phyloP scores from a whole-genome alignment of 257 asterid genomes.

The Capsicum rhomboideum region DNA sequence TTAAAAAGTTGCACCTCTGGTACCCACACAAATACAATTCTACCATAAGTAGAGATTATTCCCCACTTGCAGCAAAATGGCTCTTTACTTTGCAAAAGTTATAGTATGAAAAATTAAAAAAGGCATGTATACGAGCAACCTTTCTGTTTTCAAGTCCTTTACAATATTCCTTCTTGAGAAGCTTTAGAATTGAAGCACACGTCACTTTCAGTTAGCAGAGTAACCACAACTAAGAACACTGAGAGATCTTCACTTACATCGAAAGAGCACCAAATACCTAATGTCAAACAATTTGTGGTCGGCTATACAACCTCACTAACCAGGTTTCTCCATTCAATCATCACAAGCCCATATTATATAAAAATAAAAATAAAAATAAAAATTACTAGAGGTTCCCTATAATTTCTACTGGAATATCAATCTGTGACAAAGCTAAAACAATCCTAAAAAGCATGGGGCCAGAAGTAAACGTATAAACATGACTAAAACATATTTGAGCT shows the following conservation, averaged over 20 bases:
- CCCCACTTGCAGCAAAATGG: neutral
- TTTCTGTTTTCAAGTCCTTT: neutral
- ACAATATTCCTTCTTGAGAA: neutral
- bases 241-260: neutral
- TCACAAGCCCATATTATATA: no score
- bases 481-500: no score
- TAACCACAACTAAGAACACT: neutral
- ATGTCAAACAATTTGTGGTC: neutral
- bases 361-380: no score
- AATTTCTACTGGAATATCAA: no score
- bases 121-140: neutral
- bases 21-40: neutral
- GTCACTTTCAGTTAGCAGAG: neutral
- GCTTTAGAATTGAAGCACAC: neutral
- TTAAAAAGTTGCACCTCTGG: neutral
- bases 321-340: no score
- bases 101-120: neutral
- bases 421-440: no score
- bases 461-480: no score
- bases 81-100: neutral
- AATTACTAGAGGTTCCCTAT: no score
- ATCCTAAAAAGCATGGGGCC: no score
- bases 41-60: neutral
- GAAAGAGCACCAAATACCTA: neutral
- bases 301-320: no score